A percentile compares a stretch with the other conserved stretches of the same genome.
phyloP scores from a whole-genome alignment of 2,329 filamentous ascomycete genomes.

The Xylariaceae sp. region DNA sequence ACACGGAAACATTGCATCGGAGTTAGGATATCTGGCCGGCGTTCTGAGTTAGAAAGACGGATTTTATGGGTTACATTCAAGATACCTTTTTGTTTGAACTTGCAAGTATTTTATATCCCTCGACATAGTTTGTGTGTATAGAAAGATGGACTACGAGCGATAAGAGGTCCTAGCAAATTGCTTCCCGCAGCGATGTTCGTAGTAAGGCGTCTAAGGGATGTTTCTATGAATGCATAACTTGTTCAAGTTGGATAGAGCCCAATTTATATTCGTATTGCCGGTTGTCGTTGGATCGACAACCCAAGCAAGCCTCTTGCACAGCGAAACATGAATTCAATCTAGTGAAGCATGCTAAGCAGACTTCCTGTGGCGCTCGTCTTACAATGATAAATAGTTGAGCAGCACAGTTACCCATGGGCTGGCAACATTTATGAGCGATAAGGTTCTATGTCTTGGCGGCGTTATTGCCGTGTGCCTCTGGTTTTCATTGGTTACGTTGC shows the following conservation, averaged over 20 bases:
- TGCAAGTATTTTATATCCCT: not conserved
- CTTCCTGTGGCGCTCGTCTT: too few relatives aligned
- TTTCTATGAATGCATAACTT: not conserved
- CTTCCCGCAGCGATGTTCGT: not conserved
- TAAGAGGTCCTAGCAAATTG: not conserved
- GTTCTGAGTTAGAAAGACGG: slow-evolving; percentile 20
- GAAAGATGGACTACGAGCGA: not conserved
- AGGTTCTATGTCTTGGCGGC: too few relatives aligned
- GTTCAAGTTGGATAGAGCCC: not conserved
- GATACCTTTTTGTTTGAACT: slow-evolving; percentile 28
- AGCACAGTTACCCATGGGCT: too few relatives aligned
- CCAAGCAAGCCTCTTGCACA: slow-evolving; percentile 4
- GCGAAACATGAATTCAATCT: not conserved
- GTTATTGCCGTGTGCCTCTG: too few relatives aligned
- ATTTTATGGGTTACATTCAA: slow-evolving; percentile 17
- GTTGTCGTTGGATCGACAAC: not conserved
- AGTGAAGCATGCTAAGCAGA: not conserved
- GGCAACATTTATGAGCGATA: too few relatives aligned
- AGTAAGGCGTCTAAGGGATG: not conserved
- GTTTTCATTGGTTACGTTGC: too few relatives aligned
- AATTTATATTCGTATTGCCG: slow-evolving; percentile 10
- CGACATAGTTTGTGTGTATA: not conserved
- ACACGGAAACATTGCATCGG: slow-evolving; percentile 4
- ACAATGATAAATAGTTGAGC: too few relatives aligned
- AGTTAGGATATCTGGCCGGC: slow-evolving; percentile 18